Evolutionary conservation across 2,329 filamentous ascomycete genomes (phyloP).

Genomic region (Aspergillus awamori): DNA sequence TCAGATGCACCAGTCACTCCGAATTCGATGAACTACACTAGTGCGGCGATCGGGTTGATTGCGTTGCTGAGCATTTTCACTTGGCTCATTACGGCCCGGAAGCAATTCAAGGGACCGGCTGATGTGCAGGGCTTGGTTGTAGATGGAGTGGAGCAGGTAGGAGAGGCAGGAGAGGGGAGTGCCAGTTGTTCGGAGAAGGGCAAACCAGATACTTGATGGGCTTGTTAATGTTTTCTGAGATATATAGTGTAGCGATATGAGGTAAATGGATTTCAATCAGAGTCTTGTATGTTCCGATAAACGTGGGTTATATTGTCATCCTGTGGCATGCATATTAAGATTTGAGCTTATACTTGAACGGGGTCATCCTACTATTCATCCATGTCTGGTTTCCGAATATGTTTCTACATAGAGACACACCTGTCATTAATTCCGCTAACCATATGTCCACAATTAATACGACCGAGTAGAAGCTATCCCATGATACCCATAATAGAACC

Average conservation of each 20-base stretch:
- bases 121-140: constrained; percentile 10
- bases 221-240: neutral
- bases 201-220: neutral
- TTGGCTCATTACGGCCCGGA: constrained; percentile 56
- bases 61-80: constrained; percentile 55
- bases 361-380: too few species aligned
- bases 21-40: constrained; percentile 63
- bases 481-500: too few species aligned
- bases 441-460: too few species aligned
- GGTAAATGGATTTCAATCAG: neutral
- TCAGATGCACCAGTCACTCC: constrained; percentile 53
- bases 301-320: neutral
- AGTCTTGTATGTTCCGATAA: neutral
- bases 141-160: neutral
- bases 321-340: neutral
- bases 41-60: constrained; percentile 58
- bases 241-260: neutral
- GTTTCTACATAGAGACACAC: too few species aligned
- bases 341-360: neutral
- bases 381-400: too few species aligned
- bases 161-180: neutral
- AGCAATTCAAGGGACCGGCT: constrained; percentile 54
- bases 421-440: too few species aligned
- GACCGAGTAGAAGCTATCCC: too few species aligned
- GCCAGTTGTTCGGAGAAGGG: neutral